Evolutionary conservation across 495 filamentous ascomycete genomes (phyloP).

Genomic region (Penicillium psychrofluorescens): DNA sequence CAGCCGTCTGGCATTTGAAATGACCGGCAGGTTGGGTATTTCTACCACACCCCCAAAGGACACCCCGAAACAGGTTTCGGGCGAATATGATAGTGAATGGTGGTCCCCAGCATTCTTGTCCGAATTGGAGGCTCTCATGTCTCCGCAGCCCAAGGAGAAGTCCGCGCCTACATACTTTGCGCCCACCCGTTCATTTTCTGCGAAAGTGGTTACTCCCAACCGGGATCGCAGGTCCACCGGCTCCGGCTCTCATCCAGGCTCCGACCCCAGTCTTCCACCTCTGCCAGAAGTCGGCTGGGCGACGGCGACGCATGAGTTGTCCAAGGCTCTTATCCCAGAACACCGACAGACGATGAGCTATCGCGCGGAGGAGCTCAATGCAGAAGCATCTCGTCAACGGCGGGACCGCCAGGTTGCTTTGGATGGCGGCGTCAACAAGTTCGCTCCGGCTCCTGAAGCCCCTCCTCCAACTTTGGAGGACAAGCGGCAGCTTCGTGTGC

Average conservation of each 20-base stretch:
- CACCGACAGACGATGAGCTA: constrained; percentile 65
- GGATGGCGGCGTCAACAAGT: constrained; percentile 12
- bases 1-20: constrained; percentile 17
- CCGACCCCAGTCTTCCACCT: constrained; percentile 48
- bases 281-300: constrained; percentile 79
- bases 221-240: constrained; percentile 43
- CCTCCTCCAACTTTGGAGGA: constrained; percentile 37
- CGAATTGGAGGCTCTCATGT: constrained; percentile 51
- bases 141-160: constrained; percentile 45
- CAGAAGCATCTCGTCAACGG: constrained; percentile 52
- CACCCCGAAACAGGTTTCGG: background rate
- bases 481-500: constrained; percentile 65
- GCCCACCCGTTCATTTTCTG: constrained; percentile 70
- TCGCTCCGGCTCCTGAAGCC: constrained; percentile 15
- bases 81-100: constrained; percentile 61
- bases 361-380: constrained; percentile 66
- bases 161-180: constrained; percentile 60
- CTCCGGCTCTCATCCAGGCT: constrained; percentile 21
- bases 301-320: constrained; percentile 70
- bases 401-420: constrained; percentile 53
- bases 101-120: constrained; percentile 66
- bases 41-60: constrained; percentile 3
- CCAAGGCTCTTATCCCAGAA: constrained; percentile 71
- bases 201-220: constrained; percentile 58
- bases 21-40: constrained; percentile 18